Base-by-base conservation (phyloP, 169 alveolate species). In the Toxoplasma gondii region DNA sequence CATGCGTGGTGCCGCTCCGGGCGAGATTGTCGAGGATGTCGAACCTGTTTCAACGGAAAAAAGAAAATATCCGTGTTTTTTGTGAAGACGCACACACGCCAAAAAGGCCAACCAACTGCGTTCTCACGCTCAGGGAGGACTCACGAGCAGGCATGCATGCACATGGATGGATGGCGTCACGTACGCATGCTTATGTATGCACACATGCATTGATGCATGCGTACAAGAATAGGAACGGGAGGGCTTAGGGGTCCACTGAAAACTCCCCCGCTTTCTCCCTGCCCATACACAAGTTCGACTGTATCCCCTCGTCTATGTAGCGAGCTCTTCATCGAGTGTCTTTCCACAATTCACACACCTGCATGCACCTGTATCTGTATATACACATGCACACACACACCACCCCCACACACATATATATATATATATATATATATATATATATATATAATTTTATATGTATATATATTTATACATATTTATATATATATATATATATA, bases 1-100 rank as follows among this genome's bases (percentile, higher is more conserved):
- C 98, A 80, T 98, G 99, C 88, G 97, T 95, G 27, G 98, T 97
- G 9, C 98, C 98, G 67, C 97, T 94, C 88, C 98, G 96, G 36
- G 95, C 92, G 53, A 98, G 93, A 88, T 97, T 97, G 43, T 97
- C 97, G 70, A 97, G 94, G 53, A 98, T 69, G 93, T 97, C 98
- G 96, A 98, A 98, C 9, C 98, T 97, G 80, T 97, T n/a, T 38
- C 58, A 49, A 49, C 58, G 12, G 12, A 4, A 64, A 4, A 64
- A 64, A 64, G 74, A 64, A 64, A 64, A 10, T 64, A 16, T 16
- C 7, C 24, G 74, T 53, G 5, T 1, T 1, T 31, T 1, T 16
- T 27, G 74, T 27, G 31, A 19, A 64, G n/a, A 16, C 31, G 1
- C 34, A 16, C 74, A 19, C 74, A 64, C 27, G 84, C 39, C 45